phyloP scores from a whole-genome alignment of 1,284 basidiomycete genomes.

The Thecaphora frezii region DNA sequence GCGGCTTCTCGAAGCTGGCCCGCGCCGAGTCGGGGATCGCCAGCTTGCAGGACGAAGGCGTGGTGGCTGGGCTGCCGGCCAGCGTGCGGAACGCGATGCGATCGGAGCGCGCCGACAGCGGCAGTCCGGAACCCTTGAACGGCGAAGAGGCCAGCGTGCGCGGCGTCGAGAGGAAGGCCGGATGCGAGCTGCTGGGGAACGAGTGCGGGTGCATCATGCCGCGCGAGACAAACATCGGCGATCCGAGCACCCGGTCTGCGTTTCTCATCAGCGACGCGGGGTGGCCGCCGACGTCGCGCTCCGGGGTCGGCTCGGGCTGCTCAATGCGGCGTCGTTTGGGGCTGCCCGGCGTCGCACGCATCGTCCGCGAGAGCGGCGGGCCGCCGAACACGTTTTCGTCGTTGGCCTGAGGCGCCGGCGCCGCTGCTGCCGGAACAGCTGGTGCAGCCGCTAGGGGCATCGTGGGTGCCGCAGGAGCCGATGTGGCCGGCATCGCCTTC shows the following conservation, averaged over 20 bases:
- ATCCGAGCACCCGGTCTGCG: background rate
- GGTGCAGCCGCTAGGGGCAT: background rate
- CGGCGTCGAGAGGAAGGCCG: background rate
- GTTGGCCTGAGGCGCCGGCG: no score
- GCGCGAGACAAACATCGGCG: background rate
- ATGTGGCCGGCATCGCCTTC: background rate
- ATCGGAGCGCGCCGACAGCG: conserved; percentile 28
- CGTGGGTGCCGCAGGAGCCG: background rate
- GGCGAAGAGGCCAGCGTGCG: background rate
- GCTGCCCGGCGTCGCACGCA: background rate
- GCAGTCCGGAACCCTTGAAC: conserved; percentile 1
- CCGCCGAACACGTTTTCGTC: conserved; percentile 1
- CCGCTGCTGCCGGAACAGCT: no score
- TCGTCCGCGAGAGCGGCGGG: background rate
- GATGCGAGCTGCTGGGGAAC: background rate
- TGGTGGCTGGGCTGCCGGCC: conserved; percentile 15
- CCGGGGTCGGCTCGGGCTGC: background rate
- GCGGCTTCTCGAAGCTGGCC: background rate
- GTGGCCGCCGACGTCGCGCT: background rate
- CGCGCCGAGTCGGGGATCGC: no score
- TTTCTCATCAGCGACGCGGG: no score
- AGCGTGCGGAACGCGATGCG: conserved; percentile 15
- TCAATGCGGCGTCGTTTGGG: background rate
- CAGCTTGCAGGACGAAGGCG: background rate
- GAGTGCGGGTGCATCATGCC: conserved; percentile 1